Percentiles rank a stretch among this genome's conserved stretches.
Evolutionary conservation across 208 protist genomes (phyloP).

Genomic region (Acanthamoeba culbertsoni): DNA sequence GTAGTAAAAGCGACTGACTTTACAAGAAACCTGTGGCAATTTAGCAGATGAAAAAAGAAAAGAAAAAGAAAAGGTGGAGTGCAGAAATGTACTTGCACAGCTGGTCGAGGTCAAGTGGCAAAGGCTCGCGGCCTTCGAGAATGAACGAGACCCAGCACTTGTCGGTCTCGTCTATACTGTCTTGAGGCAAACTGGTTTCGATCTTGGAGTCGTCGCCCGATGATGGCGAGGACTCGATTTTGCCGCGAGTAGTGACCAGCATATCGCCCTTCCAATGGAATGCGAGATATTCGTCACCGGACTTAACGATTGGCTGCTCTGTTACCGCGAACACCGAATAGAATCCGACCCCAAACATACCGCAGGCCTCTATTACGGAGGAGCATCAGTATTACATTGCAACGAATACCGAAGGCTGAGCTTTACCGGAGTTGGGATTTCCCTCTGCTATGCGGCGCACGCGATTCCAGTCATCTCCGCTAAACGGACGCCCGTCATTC

Average conservation of each 20-base stretch:
- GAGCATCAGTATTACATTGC: neutral
- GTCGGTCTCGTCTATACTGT: neutral
- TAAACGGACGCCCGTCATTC: conserved; percentile 66
- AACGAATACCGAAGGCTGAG: neutral
- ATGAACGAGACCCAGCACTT: conserved; percentile 13
- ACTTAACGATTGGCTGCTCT: conserved; percentile 65
- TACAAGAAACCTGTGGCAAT: neutral
- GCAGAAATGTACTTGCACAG: conserved; percentile 9
- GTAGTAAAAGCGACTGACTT: conserved; percentile 15
- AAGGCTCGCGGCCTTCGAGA: neutral
- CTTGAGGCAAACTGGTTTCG: neutral
- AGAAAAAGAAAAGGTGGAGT: neutral
- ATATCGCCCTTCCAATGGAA: conserved; percentile 69
- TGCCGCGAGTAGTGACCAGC: conserved; percentile 52
- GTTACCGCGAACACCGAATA: conserved; percentile 72
- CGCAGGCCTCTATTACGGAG: neutral
- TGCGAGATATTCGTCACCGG: conserved; percentile 55
- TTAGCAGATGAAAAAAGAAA: neutral
- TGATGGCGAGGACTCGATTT: neutral
- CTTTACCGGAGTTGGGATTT: conserved; percentile 64
- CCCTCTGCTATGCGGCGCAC: conserved; percentile 67
- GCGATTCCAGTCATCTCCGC: conserved; percentile 64
- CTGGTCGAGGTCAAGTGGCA: conserved; percentile 6
- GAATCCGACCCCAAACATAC: conserved; percentile 74
- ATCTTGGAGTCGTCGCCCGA: neutral